Percentiles rank a stretch among this genome's conserved stretches.
Evolutionary conservation across 2,329 filamentous ascomycete species (phyloP).

Genomic region (Colletotrichum gloeosporioides): DNA sequence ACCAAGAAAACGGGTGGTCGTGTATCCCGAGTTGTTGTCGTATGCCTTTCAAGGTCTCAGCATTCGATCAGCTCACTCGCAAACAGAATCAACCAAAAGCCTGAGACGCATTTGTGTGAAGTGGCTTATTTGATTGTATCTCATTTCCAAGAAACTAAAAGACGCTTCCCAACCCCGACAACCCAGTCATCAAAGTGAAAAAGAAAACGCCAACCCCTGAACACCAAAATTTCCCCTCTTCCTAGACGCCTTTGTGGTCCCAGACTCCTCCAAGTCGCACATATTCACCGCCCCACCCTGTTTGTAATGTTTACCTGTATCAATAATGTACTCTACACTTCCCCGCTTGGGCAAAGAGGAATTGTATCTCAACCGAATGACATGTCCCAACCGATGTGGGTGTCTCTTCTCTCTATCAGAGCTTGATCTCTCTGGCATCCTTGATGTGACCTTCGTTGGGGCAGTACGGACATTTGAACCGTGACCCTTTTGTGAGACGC

Average conservation of each 20-base stretch:
- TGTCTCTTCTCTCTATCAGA: conserved; percentile 44
- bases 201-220: not conserved
- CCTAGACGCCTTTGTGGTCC: not conserved
- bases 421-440: conserved; percentile 76
- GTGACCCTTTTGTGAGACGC: conserved; percentile 76
- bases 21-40: not conserved
- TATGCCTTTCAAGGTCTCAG: not conserved
- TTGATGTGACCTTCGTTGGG: conserved; percentile 80
- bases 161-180: not conserved
- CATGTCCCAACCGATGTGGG: not conserved
- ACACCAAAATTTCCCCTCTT: not conserved
- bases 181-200: not conserved
- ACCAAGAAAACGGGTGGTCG: not conserved
- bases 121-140: not conserved
- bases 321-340: not conserved
- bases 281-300: conserved; percentile 2
- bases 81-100: not conserved
- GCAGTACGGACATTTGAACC: conserved; percentile 97
- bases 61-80: not conserved
- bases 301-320: conserved; percentile 20
- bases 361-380: not conserved
- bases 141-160: not conserved
- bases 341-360: not conserved
- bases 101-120: not conserved
- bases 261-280: not conserved